Percentiles rank a stretch among this genome's conserved stretches.
Conservation (phyloP, 805 yeast genomes). For the Cyberlindnera maclurae region DNA sequence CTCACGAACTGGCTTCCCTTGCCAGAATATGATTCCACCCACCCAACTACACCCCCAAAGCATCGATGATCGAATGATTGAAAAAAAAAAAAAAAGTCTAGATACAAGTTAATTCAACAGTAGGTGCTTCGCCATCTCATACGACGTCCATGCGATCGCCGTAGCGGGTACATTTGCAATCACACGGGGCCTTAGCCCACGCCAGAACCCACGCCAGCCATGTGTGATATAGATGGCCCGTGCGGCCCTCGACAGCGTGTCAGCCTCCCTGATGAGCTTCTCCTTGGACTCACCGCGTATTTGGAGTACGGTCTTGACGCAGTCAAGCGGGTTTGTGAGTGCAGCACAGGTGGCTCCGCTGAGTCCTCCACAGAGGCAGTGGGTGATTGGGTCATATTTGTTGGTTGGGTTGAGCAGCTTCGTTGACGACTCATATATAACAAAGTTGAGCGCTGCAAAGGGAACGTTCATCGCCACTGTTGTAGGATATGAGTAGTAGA, state of each 20-base stretch:
- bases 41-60: neutral
- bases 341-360: conserved; percentile 97
- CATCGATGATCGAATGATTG: neutral
- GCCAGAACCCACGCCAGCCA: conserved; percentile 61
- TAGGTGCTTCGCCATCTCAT: conserved; percentile 83
- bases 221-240: conserved; percentile 51
- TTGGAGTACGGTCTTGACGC: conserved; percentile 85
- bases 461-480: conserved; percentile 89
- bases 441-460: conserved; percentile 90
- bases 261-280: conserved; percentile 43
- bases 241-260: conserved; percentile 68
- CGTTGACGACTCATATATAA: conserved; percentile 82
- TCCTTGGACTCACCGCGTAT: conserved; percentile 55
- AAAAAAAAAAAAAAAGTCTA: conserved; percentile 1
- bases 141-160: conserved; percentile 96
- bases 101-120: conserved; percentile 13
- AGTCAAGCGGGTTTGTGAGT: conserved; percentile 88
- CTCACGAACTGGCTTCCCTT: conserved; percentile 17
- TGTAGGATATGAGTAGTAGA: conserved; percentile 90
- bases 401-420: conserved; percentile 71
- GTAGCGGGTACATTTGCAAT: conserved; percentile 92
- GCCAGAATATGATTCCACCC: conserved; percentile 1
- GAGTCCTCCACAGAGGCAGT: conserved; percentile 86
- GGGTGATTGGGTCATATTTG: conserved; percentile 79
- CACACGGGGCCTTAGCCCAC: conserved; percentile 88